A percentile compares a stretch with the other conserved stretches of the same genome.
phyloP scores from a whole-genome alignment of 495 filamentous ascomycete genomes.

The Aspergillus biplanus region DNA sequence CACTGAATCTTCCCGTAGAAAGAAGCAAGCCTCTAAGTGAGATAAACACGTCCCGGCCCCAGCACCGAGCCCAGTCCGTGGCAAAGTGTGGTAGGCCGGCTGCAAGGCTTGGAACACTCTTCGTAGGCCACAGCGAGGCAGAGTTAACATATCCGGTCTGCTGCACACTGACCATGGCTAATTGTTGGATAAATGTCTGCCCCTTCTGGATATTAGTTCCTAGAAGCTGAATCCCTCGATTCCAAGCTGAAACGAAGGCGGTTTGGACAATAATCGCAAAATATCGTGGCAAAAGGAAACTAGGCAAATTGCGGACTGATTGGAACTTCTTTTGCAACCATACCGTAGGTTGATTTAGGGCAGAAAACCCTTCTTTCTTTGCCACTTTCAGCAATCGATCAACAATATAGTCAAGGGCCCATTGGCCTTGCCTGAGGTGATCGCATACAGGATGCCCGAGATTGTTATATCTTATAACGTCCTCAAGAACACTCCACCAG shows the following conservation, averaged over 20 bases:
- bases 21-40: constrained; percentile 88
- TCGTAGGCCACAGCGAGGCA: constrained; percentile 84
- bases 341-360: constrained; percentile 63
- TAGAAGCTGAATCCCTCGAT: constrained; percentile 77
- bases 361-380: constrained; percentile 58
- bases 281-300: constrained; percentile 88
- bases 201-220: constrained; percentile 73
- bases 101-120: constrained; percentile 82
- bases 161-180: constrained; percentile 89
- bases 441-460: constrained; percentile 92
- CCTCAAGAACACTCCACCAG: constrained; percentile 93
- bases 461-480: constrained; percentile 86
- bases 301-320: constrained; percentile 80
- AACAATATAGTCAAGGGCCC: constrained; percentile 91
- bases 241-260: constrained; percentile 81
- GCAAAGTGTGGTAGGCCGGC: constrained; percentile 96
- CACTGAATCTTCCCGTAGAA: constrained; percentile 82
- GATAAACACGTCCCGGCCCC: constrained; percentile 97
- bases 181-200: constrained; percentile 80
- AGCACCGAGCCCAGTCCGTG: constrained; percentile 91
- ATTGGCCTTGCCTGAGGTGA: constrained; percentile 87
- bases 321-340: constrained; percentile 88
- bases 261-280: constrained; percentile 88
- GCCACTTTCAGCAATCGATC: constrained; percentile 75
- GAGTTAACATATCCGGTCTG: constrained; percentile 87